Percentiles rank a stretch among this genome's conserved stretches.
Conservation (phyloP, 371 early-diverging fungal genomes). For the Dipsacomyces acuminosporus region DNA sequence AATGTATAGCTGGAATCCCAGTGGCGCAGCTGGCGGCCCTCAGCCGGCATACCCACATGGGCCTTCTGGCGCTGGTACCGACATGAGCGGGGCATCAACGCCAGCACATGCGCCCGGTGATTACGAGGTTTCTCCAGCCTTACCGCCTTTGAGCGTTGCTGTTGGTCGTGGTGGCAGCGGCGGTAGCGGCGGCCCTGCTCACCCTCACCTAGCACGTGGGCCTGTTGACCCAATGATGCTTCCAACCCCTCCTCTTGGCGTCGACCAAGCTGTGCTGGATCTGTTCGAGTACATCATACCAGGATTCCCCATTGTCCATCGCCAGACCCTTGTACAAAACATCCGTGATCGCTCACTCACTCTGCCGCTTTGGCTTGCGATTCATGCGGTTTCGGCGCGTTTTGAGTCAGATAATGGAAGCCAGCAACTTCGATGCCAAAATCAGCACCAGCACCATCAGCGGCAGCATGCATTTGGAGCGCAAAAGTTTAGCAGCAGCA, state of each 20-base stretch:
- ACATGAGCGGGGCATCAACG: slow-evolving; percentile 18
- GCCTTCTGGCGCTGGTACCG: slow-evolving; percentile 1
- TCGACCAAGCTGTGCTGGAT: slow-evolving; percentile 39
- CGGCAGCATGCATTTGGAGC: not conserved
- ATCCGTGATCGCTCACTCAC: slow-evolving; percentile 29
- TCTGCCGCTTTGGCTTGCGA: slow-evolving; percentile 42
- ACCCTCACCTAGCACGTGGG: slow-evolving; percentile 8
- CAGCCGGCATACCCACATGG: not conserved
- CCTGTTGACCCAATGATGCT: slow-evolving; percentile 20
- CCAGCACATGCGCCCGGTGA: slow-evolving; percentile 26
- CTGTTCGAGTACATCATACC: slow-evolving; percentile 33
- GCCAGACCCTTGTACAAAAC: slow-evolving; percentile 30
- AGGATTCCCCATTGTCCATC: slow-evolving; percentile 33
- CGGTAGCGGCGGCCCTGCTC: not conserved
- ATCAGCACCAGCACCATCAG: slow-evolving; percentile 7
- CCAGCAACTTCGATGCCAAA: not conserved
- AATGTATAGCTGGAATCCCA: not conserved
- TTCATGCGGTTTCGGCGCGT: slow-evolving; percentile 37
- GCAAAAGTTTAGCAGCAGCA: not conserved
- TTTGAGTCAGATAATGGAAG: slow-evolving; percentile 18
- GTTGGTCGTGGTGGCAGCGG: slow-evolving; percentile 25
- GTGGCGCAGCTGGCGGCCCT: not conserved
- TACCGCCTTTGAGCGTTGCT: slow-evolving; percentile 28
- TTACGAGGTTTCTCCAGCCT: slow-evolving; percentile 21
- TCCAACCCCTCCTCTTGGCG: slow-evolving; percentile 27